phyloP scores from a whole-genome alignment of 1,284 basidiomycete genomes.

The Cryptococcus maquisensis region DNA sequence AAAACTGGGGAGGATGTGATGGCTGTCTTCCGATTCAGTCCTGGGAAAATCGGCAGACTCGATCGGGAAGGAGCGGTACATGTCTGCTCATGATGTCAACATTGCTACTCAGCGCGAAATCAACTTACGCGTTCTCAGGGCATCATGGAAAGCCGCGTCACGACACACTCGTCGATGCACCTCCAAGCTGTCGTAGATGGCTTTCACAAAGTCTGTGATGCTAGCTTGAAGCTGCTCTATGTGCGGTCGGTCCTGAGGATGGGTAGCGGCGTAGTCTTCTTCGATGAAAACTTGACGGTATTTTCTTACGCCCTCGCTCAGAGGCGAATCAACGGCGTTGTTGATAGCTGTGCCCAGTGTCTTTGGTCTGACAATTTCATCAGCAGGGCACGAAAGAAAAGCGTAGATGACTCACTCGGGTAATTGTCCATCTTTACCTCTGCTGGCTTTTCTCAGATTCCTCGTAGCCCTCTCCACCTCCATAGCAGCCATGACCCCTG shows the following conservation, averaged over 20 bases:
- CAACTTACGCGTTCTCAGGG: constrained; percentile 64
- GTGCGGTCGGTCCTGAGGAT: constrained; percentile 66
- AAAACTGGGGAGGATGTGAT: background rate
- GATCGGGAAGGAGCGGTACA: constrained; percentile 81
- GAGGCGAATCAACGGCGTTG: constrained; percentile 75
- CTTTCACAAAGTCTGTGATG: constrained; percentile 78
- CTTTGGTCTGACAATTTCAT: constrained; percentile 57
- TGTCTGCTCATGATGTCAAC: constrained; percentile 53
- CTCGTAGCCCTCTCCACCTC: constrained; percentile 59
- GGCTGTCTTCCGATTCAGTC: too few relatives aligned
- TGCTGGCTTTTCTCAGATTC: constrained; percentile 20
- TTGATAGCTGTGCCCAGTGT: constrained; percentile 84
- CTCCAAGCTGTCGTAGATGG: constrained; percentile 76
- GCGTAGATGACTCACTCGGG: constrained; percentile 25
- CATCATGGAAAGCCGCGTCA: constrained; percentile 90
- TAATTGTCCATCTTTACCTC: constrained; percentile 11
- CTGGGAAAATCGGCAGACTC: constrained; percentile 58
- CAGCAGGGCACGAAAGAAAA: background rate
- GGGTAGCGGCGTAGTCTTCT: constrained; percentile 61
- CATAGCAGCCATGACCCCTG: constrained; percentile 74
- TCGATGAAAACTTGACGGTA: constrained; percentile 74
- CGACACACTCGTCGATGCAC: constrained; percentile 77
- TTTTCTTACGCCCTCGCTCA: constrained; percentile 68
- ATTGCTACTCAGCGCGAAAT: background rate
- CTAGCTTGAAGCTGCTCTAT: constrained; percentile 67